phyloP scores from a whole-genome alignment of 2,329 filamentous ascomycete genomes.

The Hypoxylon sp. region DNA sequence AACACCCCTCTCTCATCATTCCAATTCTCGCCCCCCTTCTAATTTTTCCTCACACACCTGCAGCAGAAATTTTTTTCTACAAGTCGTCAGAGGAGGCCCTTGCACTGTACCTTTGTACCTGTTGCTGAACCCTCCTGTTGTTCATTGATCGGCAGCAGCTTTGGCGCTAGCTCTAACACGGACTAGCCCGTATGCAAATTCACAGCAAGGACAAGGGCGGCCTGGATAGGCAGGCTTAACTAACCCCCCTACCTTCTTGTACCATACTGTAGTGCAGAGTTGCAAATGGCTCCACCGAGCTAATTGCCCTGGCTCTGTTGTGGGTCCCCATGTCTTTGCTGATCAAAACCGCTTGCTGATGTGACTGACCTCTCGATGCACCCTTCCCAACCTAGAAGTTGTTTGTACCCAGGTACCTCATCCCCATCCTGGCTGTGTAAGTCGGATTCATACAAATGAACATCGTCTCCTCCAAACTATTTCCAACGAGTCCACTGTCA shows the following conservation, averaged over 20 bases:
- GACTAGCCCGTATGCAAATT: slow-evolving; percentile 50
- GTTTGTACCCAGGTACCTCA: slow-evolving; percentile 46
- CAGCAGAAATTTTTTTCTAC: slow-evolving; percentile 42
- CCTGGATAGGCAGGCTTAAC: slow-evolving; percentile 25
- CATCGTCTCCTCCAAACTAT: slow-evolving; percentile 51
- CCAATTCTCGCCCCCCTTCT: slow-evolving; percentile 35
- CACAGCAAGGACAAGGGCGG: slow-evolving; percentile 45
- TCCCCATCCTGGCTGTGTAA: slow-evolving; percentile 46
- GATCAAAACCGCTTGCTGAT: slow-evolving; percentile 52
- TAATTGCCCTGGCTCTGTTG: slow-evolving; percentile 40
- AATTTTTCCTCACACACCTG: slow-evolving; percentile 43
- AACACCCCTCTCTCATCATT: slow-evolving; percentile 30
- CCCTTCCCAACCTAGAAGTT: slow-evolving; percentile 41
- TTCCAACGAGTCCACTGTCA: slow-evolving; percentile 40
- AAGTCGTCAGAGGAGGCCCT: slow-evolving; percentile 40
- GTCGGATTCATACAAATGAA: slow-evolving; percentile 54
- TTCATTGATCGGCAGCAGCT: slow-evolving; percentile 51
- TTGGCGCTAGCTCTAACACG: slow-evolving; percentile 49
- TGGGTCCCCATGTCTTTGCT: slow-evolving; percentile 48
- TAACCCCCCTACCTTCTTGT: slow-evolving; percentile 22
- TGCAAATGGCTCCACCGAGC: slow-evolving; percentile 46
- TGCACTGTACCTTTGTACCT: slow-evolving; percentile 34
- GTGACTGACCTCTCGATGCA: slow-evolving; percentile 47
- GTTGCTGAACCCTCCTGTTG: slow-evolving; percentile 36
- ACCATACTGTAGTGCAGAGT: slow-evolving; percentile 36